These are phyloP conservation scores for Aspergillus nanangensis DNA, from an alignment of 495 filamentous ascomycete genomes.

Conservation along the genomic window DNA sequence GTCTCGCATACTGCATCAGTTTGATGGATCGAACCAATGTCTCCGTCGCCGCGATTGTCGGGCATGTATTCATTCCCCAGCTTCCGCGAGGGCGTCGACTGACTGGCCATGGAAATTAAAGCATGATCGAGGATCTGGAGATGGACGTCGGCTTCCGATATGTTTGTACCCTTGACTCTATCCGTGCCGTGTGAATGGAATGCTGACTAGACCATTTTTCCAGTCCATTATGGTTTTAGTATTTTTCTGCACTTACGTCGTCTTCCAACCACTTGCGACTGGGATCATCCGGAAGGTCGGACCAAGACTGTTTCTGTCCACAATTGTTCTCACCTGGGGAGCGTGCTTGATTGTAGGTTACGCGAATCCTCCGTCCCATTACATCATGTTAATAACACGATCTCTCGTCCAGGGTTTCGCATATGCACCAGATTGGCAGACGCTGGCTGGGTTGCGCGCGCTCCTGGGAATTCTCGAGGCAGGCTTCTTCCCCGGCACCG, in stretches of 20 bases:
- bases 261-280: conserved; percentile 51
- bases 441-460: conserved; percentile 43
- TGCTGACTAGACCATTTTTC: too few species aligned
- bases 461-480: conserved; percentile 53
- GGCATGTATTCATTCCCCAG: not conserved
- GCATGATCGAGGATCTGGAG: conserved; percentile 44
- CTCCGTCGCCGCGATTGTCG: conserved; percentile 50
- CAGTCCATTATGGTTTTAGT: conserved; percentile 46
- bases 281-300: conserved; percentile 49
- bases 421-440: conserved; percentile 22
- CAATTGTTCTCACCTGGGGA: conserved; percentile 40
- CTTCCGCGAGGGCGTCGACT: not conserved
- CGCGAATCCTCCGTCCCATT: too few species aligned
- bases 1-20: conserved; percentile 53
- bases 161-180: not conserved
- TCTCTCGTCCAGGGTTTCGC: not conserved
- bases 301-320: conserved; percentile 42
- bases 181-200: too few species aligned
- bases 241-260: conserved; percentile 54
- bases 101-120: not conserved
- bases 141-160: conserved; percentile 25
- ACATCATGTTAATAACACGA: not conserved
- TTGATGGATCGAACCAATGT: conserved; percentile 61
- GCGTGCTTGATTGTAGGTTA: not conserved
- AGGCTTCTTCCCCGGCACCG: conserved; percentile 46